A percentile compares a stretch with the other conserved stretches of the same genome.
These are phyloP conservation scores for Atalantia buxifolia DNA, from an alignment of 345 rosid species.

Conservation along the genomic window DNA sequence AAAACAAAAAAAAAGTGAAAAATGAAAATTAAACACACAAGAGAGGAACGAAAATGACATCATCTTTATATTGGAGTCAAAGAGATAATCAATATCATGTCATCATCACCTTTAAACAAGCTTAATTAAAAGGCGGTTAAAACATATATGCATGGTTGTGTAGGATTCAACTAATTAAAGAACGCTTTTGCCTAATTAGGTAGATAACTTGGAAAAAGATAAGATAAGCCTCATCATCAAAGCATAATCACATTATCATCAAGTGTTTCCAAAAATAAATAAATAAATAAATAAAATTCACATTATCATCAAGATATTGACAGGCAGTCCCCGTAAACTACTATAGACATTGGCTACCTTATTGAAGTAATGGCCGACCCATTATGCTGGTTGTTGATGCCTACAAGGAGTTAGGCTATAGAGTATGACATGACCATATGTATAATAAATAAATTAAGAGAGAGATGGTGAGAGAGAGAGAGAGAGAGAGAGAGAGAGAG, in stretches of 20 bases:
- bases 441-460: constrained; percentile 1
- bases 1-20: no score
- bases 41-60: background rate
- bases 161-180: constrained; percentile 30
- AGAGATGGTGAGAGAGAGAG: constrained; percentile 12
- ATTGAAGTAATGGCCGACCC: constrained; percentile 40
- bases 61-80: constrained; percentile 2
- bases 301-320: constrained; percentile 16
- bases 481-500: constrained; percentile 20
- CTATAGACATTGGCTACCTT: constrained; percentile 14
- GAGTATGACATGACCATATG: constrained; percentile 23
- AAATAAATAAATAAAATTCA: no score
- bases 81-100: constrained; percentile 2
- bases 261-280: no score
- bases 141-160: constrained; percentile 13
- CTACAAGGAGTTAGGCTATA: constrained; percentile 22
- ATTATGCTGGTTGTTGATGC: constrained; percentile 40
- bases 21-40: no score
- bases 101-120: background rate
- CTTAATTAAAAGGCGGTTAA: background rate
- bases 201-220: constrained; percentile 13
- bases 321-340: constrained; percentile 11
- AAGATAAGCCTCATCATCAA: constrained; percentile 2
- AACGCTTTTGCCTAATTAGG: background rate
- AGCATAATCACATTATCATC: constrained; percentile 8